Evolutionary conservation across 2,329 filamentous ascomycete genomes (phyloP).

Genomic region (Stromatinia cepivora): DNA sequence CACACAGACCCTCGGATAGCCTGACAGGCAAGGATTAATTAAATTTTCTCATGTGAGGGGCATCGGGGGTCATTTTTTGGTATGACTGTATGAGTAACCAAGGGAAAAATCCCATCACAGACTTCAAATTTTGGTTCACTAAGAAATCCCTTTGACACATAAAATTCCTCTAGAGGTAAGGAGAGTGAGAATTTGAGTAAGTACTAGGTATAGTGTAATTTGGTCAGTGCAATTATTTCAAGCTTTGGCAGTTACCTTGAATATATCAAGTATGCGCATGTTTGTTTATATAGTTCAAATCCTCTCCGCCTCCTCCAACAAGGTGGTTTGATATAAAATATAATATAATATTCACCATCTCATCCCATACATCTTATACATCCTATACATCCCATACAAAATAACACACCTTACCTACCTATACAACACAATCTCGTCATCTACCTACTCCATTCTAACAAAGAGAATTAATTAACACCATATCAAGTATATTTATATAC

Average conservation of each 20-base stretch:
- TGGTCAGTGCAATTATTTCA: no score
- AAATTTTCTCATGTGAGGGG: not conserved
- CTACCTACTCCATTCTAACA: no score
- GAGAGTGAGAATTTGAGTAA: not conserved
- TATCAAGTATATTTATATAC: no score
- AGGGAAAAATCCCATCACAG: slow-evolving; percentile 1
- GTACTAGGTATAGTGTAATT: not conserved
- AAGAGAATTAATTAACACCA: no score
- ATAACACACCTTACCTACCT: no score
- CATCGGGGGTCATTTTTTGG: not conserved
- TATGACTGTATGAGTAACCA: not conserved
- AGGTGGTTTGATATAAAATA: no score
- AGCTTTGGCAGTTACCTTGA: no score
- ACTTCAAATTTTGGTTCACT: not conserved
- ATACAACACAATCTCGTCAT: no score
- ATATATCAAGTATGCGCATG: no score
- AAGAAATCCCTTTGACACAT: slow-evolving; percentile 6
- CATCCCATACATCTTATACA: not conserved
- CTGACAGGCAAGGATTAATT: not conserved
- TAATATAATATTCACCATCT: not conserved
- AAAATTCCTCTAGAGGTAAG: not conserved
- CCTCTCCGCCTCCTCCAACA: not conserved
- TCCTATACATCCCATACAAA: no score
- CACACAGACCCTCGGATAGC: not conserved
- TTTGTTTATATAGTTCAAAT: not conserved